These are phyloP conservation scores for Mycena sanguinolenta DNA, from an alignment of 768 basidiomycete species.

Conservation along the genomic window DNA sequence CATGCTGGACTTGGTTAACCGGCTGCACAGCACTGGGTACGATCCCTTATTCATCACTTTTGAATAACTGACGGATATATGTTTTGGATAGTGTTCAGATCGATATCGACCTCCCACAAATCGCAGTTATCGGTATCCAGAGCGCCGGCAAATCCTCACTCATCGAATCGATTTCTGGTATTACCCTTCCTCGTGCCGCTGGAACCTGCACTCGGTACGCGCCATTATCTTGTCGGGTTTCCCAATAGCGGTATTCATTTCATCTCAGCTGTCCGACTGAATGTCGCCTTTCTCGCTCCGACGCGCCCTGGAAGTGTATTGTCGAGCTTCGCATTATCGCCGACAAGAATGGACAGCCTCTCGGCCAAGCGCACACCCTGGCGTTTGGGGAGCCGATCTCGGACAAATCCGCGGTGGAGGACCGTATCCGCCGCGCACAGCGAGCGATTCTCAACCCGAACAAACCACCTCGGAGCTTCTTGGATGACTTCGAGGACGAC, in stretches of 20 bases:
- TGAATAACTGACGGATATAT: background rate
- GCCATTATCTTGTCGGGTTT: background rate
- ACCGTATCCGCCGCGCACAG: conserved; percentile 75
- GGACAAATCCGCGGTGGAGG: conserved; percentile 69
- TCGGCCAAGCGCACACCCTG: conserved; percentile 55
- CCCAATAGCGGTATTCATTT: background rate
- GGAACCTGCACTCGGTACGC: background rate
- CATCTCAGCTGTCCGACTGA: background rate
- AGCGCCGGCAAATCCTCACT: background rate
- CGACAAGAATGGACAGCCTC: conserved; percentile 52
- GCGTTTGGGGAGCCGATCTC: conserved; percentile 64
- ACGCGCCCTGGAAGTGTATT: background rate
- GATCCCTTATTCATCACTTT: conserved; percentile 18
- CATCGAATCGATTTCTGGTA: conserved; percentile 2
- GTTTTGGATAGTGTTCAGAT: conserved; percentile 65
- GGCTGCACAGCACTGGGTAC: conserved; percentile 73
- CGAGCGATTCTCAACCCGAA: conserved; percentile 74
- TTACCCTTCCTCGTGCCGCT: background rate
- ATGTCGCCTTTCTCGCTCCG: background rate
- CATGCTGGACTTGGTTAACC: conserved; percentile 73
- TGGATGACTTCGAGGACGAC: conserved; percentile 51
- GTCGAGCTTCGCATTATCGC: conserved; percentile 42
- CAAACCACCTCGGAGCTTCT: conserved; percentile 48
- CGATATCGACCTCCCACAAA: background rate
- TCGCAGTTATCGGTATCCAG: background rate